These are phyloP conservation scores for Globisporangium spinosum DNA, from an alignment of 352 stramenopile species.

Conservation along the genomic window DNA sequence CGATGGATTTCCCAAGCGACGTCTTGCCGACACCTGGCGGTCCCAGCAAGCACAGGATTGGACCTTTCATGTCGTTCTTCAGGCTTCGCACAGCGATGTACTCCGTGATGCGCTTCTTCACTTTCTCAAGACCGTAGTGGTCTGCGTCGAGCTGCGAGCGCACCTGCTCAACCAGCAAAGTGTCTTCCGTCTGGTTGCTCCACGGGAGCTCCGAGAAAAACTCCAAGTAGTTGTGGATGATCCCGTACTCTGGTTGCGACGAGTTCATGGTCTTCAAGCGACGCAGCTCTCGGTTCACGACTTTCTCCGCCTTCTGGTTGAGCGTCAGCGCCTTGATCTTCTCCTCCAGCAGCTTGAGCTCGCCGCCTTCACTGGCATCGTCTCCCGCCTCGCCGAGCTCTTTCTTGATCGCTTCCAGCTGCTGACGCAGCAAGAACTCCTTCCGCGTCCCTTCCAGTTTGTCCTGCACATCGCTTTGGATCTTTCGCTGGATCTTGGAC, in stretches of 20 bases:
- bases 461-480: constrained; percentile 65
- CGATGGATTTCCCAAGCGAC: constrained; percentile 78
- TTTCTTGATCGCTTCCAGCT: constrained; percentile 99
- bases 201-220: constrained; percentile 78
- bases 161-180: constrained; percentile 47
- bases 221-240: constrained; percentile 80
- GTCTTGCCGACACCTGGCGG: constrained; percentile 86
- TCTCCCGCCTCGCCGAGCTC: constrained; percentile 87
- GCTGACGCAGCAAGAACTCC: constrained; percentile 96
- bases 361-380: constrained; percentile 33
- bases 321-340: constrained; percentile 49
- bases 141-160: constrained; percentile 68
- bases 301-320: constrained; percentile 50
- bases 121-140: constrained; percentile 79
- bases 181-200: constrained; percentile 51
- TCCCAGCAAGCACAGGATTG: constrained; percentile 87
- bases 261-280: constrained; percentile 76
- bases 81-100: constrained; percentile 84
- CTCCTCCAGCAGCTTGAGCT: constrained; percentile 61
- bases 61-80: constrained; percentile 78
- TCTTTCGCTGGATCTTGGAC: constrained; percentile 57
- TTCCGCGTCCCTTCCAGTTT: constrained; percentile 67
- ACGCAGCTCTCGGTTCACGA: constrained; percentile 54
- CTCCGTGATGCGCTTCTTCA: constrained; percentile 85
- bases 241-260: constrained; percentile 71